These are phyloP conservation scores for Puccinia sorghi DNA, from an alignment of 1,284 basidiomycete species.

Conservation along the genomic window DNA sequence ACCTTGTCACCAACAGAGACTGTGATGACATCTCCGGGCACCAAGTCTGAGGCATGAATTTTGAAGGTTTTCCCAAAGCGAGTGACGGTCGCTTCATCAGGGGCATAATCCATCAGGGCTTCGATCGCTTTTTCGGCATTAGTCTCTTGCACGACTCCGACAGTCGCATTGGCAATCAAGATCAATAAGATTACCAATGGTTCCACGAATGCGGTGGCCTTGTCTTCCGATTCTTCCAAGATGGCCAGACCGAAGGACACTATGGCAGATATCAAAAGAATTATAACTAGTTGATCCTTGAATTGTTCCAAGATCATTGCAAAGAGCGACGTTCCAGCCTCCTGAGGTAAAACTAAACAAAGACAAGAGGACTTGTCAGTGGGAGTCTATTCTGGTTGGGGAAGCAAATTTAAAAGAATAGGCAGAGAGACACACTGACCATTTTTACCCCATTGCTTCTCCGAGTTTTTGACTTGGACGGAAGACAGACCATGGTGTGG, in stretches of 20 bases:
- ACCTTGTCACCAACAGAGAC: slow-evolving; percentile 90
- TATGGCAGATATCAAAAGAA: slow-evolving; percentile 84
- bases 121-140: slow-evolving; percentile 94
- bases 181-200: slow-evolving; percentile 89
- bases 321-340: slow-evolving; percentile 73
- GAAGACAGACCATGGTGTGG: slow-evolving; percentile 50
- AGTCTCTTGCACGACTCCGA: slow-evolving; percentile 90
- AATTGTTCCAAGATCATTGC: slow-evolving; percentile 94
- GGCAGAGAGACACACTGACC: slow-evolving; percentile 62
- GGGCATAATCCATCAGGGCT: slow-evolving; percentile 92
- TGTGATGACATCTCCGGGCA: slow-evolving; percentile 87
- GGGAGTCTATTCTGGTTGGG: not conserved
- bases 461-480: slow-evolving; percentile 45
- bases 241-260: slow-evolving; percentile 86
- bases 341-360: slow-evolving; percentile 73
- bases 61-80: slow-evolving; percentile 71
- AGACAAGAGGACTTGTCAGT: not conserved
- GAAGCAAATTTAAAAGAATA: not conserved
- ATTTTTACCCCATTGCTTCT: slow-evolving; percentile 71
- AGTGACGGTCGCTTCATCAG: slow-evolving; percentile 87
- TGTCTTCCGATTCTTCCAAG: slow-evolving; percentile 72
- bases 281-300: slow-evolving; percentile 89
- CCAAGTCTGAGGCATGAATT: slow-evolving; percentile 79
- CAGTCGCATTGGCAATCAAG: slow-evolving; percentile 86
- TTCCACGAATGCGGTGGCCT: slow-evolving; percentile 79